Base-by-base conservation (phyloP, 2,329 filamentous ascomycete species). In the Thermochaetoides dissita region DNA sequence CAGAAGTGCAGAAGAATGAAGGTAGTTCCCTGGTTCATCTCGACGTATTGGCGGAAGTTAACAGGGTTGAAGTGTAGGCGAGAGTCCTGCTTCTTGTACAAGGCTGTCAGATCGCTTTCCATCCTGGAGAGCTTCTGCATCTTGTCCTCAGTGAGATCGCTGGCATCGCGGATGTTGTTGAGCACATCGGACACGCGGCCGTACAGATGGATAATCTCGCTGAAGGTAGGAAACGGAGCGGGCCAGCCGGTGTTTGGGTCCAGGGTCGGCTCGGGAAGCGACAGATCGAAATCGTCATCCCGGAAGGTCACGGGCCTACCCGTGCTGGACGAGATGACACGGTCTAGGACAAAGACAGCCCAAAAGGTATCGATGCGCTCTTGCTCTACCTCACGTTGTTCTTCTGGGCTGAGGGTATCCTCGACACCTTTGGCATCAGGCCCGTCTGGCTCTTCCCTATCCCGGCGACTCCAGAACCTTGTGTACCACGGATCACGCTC, bases 311-410 rank as follows among this genome's bases (percentile, higher is more conserved):
- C 86, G 1, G 85, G 81, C 10, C 86, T 72, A 8, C 87, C 87
- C 0, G 85, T 91, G 0, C 86, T 86, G 0, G 84, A 89, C 0
- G 86, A 93, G 28, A 94, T 89, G 47, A 89, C 81, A 12, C 86
- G 73, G 54, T 94, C 86, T 1, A 94, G 71, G 49, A 93, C 81
- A 58, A 93, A 93, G 8, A 94, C 81, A 4, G 84, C 80, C 86
- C 86, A 94, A 51, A 94, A 87, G 0, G 86, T 89, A 53, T 94
- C 84, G 36, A 86, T 79, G 10, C 84, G 75, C 55, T 93, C 86
- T 48, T 86, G 77, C 52, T 93, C 85, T 3, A 84, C 73, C 53
- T 74, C 80, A 49, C 65, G 71, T 58, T 72, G 75, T 53, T 79
- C 77, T 40, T 63, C 58, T 1, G 60, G 65, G 44, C 58, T 71